A percentile compares a stretch with the other conserved stretches of the same genome.
These are phyloP conservation scores for Juglanconis oblonga DNA, from an alignment of 2,329 filamentous ascomycete species.

Conservation along the genomic window DNA sequence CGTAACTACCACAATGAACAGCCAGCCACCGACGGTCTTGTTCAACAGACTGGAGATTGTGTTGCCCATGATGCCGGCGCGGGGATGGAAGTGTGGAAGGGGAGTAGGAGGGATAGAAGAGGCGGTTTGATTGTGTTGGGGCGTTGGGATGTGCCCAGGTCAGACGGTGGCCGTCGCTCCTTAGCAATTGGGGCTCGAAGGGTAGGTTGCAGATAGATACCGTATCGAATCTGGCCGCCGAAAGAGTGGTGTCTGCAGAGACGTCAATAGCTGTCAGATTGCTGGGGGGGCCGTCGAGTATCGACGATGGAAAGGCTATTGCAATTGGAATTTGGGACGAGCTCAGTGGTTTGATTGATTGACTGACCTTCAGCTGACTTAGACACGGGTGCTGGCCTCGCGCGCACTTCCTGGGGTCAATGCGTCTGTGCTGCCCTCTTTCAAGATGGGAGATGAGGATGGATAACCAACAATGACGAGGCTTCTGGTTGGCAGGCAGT, in stretches of 20 bases:
- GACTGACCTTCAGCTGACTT: background rate
- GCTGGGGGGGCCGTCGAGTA: background rate
- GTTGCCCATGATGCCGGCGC: conserved; percentile 29
- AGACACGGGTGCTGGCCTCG: conserved; percentile 1
- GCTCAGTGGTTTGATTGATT: background rate
- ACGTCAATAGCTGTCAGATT: background rate
- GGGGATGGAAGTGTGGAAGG: background rate
- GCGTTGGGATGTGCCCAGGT: background rate
- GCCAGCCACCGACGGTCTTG: conserved; percentile 29
- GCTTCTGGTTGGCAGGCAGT: background rate
- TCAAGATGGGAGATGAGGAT: background rate
- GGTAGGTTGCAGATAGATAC: background rate
- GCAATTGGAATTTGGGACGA: background rate
- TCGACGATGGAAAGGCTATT: background rate
- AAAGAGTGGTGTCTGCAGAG: background rate
- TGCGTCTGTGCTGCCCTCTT: background rate
- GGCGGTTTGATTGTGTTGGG: background rate
- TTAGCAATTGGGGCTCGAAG: background rate
- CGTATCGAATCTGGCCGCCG: background rate
- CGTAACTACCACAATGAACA: conserved; percentile 25
- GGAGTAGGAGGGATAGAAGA: background rate
- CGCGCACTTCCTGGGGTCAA: background rate
- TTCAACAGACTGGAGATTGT: conserved; percentile 28
- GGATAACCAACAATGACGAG: background rate
- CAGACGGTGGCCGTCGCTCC: background rate